These are phyloP conservation scores for Ophiosphaerella narmari DNA, from an alignment of 2,329 filamentous ascomycete species.

Conservation along the genomic window DNA sequence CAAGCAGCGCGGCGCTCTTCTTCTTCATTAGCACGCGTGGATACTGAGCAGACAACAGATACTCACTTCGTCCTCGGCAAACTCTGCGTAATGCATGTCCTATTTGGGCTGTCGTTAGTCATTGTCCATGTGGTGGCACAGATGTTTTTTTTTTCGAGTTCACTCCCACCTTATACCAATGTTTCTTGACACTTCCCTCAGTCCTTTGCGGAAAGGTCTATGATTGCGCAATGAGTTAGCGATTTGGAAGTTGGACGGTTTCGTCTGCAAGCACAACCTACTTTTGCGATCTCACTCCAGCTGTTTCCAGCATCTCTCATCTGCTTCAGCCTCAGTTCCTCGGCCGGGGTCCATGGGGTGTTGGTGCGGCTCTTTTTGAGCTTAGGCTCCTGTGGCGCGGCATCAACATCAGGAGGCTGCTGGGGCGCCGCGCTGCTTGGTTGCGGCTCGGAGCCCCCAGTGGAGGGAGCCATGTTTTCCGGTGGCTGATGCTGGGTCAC, in stretches of 20 bases:
- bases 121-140: constrained; percentile 16
- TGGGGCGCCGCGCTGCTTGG: constrained; percentile 28
- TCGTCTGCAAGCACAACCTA: constrained; percentile 44
- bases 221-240: constrained; percentile 23
- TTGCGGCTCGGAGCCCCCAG: constrained; percentile 19
- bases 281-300: constrained; percentile 99
- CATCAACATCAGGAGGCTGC: constrained; percentile 25
- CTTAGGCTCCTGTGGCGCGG: constrained; percentile 43
- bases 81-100: constrained; percentile 99
- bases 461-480: constrained; percentile 30
- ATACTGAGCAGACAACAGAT: constrained; percentile 9
- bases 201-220: constrained; percentile 91
- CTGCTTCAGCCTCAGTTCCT: constrained; percentile 88
- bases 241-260: neutral
- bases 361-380: constrained; percentile 97
- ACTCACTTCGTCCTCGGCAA: constrained; percentile 90
- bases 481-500: constrained; percentile 28
- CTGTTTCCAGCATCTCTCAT: constrained; percentile 93
- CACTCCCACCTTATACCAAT: constrained; percentile 89
- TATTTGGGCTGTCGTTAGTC: constrained; percentile 48
- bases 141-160: neutral
- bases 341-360: constrained; percentile 94
- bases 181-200: constrained; percentile 98
- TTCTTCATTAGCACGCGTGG: constrained; percentile 32
- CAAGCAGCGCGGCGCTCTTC: constrained; percentile 78